phyloP scores from a whole-genome alignment of 768 basidiomycete species.

The Lactifluus piperatus region DNA sequence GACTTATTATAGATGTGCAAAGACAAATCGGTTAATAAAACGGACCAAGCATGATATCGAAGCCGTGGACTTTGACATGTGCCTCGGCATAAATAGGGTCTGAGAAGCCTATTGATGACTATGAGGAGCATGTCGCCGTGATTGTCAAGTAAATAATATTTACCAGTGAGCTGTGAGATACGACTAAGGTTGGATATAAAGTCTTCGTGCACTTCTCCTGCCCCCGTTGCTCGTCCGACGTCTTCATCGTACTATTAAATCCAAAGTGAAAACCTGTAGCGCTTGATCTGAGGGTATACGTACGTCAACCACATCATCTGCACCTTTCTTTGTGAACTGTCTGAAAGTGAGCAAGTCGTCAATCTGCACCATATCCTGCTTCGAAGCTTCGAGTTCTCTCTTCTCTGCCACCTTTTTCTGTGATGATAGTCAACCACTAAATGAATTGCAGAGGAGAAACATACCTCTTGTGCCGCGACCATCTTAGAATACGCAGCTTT shows the following conservation, averaged over 20 bases:
- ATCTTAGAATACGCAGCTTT: conserved; percentile 90
- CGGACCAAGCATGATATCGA: conserved; percentile 87
- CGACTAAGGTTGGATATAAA: conserved; percentile 90
- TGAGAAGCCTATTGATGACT: conserved; percentile 63
- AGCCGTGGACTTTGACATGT: conserved; percentile 94
- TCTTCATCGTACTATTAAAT: conserved; percentile 73
- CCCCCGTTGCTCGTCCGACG: conserved; percentile 81
- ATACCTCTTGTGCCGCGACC: conserved; percentile 89
- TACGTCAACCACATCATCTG: conserved; percentile 71
- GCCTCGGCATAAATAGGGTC: conserved; percentile 98
- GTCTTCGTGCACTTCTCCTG: conserved; percentile 78
- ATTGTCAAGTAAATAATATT: conserved; percentile 15
- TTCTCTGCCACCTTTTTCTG: conserved; percentile 89
- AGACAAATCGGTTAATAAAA: not conserved
- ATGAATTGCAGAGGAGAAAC: conserved; percentile 8
- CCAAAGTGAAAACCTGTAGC: not conserved
- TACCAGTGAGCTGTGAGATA: conserved; percentile 89
- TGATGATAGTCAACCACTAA: not conserved
- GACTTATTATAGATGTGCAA: not conserved
- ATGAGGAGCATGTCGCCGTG: not conserved
- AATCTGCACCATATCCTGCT: conserved; percentile 70
- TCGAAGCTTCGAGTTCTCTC: conserved; percentile 69
- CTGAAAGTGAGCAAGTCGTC: conserved; percentile 90
- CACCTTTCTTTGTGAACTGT: conserved; percentile 89
- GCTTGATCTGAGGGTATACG: not conserved